Percentiles rank a stretch among this genome's conserved stretches.
Conservation (phyloP, 1,284 basidiomycete genomes). For the Trichosporon sp. region DNA sequence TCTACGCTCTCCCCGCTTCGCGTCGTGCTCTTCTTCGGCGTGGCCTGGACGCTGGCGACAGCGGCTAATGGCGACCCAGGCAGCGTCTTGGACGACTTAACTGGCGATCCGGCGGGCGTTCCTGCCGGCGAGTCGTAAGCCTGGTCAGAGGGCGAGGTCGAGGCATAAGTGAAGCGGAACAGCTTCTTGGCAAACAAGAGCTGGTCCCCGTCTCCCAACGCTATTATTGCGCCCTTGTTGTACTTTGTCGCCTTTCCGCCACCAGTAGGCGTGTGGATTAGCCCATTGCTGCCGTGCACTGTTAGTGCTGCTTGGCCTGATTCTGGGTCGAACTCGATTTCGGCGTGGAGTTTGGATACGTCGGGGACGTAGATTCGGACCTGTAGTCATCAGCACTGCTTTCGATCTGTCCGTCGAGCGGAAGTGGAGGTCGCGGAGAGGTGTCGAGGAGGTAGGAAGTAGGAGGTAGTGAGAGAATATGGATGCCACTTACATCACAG, state of each 20-base stretch:
- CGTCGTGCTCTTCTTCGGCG: no score
- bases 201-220: slow-evolving; percentile 32
- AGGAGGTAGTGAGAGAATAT: no score
- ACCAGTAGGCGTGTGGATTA: slow-evolving; percentile 22
- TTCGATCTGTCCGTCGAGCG: no score
- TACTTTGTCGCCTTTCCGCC: slow-evolving; percentile 12
- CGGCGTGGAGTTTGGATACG: slow-evolving; percentile 43
- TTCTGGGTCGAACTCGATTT: slow-evolving; percentile 40
- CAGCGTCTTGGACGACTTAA: no score
- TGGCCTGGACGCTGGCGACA: no score
- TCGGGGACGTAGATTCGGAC: slow-evolving; percentile 44
- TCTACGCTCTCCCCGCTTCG: no score
- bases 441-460: no score
- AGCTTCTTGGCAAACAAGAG: slow-evolving; percentile 42
- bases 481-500: slow-evolving; percentile 31
- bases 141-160: not conserved
- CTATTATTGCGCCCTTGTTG: slow-evolving; percentile 23
- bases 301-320: slow-evolving; percentile 36
- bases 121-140: not conserved
- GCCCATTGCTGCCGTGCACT: slow-evolving; percentile 37
- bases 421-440: no score
- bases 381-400: slow-evolving; percentile 19
- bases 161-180: slow-evolving; percentile 43
- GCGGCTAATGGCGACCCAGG: no score
- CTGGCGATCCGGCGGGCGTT: slow-evolving; percentile 7